Conservation (phyloP, 148 eudicot genomes). For the Suaeda aralocaspica region DNA sequence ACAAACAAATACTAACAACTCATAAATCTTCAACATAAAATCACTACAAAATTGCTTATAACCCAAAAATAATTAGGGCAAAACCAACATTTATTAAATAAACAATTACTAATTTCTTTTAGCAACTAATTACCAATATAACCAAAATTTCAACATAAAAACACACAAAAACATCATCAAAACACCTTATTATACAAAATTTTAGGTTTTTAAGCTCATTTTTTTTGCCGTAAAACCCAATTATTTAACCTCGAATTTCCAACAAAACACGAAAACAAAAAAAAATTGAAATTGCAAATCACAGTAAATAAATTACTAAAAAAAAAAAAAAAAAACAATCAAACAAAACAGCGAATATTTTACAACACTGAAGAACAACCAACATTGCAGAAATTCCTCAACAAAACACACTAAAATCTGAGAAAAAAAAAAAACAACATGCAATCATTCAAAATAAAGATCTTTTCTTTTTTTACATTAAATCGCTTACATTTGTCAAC, state of each 20-base stretch:
- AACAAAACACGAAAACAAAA: not conserved
- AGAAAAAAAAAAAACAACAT: not conserved
- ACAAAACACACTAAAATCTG: not conserved
- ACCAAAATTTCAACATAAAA: not conserved
- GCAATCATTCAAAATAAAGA: slow-evolving; percentile 1
- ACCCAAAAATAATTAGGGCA: not conserved
- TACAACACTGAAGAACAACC: no score
- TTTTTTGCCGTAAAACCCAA: not conserved
- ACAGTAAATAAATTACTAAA: not conserved
- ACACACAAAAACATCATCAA: not conserved
- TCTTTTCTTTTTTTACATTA: not conserved
- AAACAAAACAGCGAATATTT: no score
- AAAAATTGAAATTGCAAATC: not conserved
- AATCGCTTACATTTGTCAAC: not conserved
- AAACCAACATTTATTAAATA: not conserved
- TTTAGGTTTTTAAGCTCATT: not conserved
- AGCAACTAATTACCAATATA: not conserved
- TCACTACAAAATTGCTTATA: no score
- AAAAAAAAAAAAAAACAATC: not conserved
- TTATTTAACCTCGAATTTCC: not conserved
- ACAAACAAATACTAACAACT: not conserved
- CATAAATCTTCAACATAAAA: no score
- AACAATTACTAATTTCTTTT: not conserved
- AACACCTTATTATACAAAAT: not conserved
- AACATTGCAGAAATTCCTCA: slow-evolving; percentile 17